Percentiles rank a stretch among this genome's conserved stretches.
Conservation (phyloP, 1,284 basidiomycete genomes). For the Quambalaria eucalypti region DNA sequence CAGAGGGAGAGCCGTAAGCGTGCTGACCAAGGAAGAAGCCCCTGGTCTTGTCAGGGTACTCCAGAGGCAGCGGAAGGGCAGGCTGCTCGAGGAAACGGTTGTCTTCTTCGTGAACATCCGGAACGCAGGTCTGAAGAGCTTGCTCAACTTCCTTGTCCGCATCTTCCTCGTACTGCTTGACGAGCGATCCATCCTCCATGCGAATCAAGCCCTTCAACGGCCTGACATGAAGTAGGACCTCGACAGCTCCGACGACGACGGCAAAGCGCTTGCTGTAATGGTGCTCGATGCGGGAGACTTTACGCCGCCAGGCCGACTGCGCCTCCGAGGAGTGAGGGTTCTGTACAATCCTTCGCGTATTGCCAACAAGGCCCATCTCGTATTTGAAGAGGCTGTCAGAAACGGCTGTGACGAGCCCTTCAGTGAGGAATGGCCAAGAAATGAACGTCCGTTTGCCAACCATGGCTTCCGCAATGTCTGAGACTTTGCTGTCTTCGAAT, state of each 20-base stretch:
- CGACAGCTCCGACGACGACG: constrained; percentile 71
- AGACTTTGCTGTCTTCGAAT: constrained; percentile 55
- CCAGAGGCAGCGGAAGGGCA: constrained; percentile 70
- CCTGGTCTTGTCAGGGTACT: constrained; percentile 80
- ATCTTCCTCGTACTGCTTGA: constrained; percentile 82
- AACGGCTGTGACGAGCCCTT: constrained; percentile 75
- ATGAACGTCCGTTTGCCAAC: constrained; percentile 70
- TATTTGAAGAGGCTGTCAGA: constrained; percentile 83
- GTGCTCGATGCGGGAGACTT: constrained; percentile 60
- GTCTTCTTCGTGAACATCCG: constrained; percentile 33
- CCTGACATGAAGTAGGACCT: constrained; percentile 38
- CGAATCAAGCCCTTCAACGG: constrained; percentile 67
- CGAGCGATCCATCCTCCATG: constrained; percentile 74
- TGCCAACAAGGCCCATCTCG: constrained; percentile 31
- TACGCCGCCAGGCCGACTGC: constrained; percentile 53
- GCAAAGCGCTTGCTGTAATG: constrained; percentile 82
- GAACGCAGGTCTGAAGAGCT: constrained; percentile 54
- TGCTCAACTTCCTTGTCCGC: constrained; percentile 70
- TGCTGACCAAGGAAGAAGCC: constrained; percentile 92
- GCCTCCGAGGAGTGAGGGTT: constrained; percentile 21
- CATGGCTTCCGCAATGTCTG: constrained; percentile 66
- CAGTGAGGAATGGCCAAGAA: constrained; percentile 89
- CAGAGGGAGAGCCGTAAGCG: constrained; percentile 87
- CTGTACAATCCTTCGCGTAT: constrained; percentile 21
- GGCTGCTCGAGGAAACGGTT: constrained; percentile 52